Percentiles rank a stretch among this genome's conserved stretches.
These are phyloP conservation scores for Conticribra guillardii DNA, from an alignment of 108 stramenopile species.

Conservation along the genomic window DNA sequence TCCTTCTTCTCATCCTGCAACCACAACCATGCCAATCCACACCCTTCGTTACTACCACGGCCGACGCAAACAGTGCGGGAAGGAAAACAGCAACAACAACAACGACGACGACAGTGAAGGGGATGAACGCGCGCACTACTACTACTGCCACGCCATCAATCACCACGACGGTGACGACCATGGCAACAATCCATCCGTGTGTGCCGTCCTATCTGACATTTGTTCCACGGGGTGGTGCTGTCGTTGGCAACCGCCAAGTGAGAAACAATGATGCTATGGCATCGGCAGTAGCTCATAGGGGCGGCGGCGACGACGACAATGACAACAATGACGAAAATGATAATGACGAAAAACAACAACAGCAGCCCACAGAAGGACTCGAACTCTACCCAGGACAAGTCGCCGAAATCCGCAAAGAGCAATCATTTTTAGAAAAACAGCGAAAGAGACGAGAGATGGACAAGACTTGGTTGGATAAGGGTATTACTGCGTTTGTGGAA, in stretches of 20 bases:
- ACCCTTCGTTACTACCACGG: neutral
- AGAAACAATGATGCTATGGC: no score
- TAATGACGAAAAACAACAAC: neutral
- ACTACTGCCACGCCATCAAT: no score
- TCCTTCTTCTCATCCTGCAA: no score
- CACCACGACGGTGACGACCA: no score
- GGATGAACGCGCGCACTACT: no score
- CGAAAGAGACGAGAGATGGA: constrained; percentile 41
- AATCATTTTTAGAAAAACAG: constrained; percentile 36
- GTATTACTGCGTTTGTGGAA: constrained; percentile 44
- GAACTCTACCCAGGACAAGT: constrained; percentile 22
- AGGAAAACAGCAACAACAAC: neutral
- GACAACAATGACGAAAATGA: neutral
- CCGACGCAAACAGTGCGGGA: no score
- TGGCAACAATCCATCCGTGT: no score
- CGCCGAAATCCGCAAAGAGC: constrained; percentile 35
- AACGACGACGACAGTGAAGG: neutral
- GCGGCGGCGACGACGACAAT: neutral
- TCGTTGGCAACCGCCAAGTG: no score
- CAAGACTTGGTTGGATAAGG: constrained; percentile 48
- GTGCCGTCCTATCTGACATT: no score
- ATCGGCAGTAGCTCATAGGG: neutral
- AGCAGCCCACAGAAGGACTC: neutral
- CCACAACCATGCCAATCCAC: neutral
- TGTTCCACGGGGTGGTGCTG: no score